A percentile compares a stretch with the other conserved stretches of the same genome.
Conservation (phyloP, 306 rosid species). For the Ochetophila trinervis region DNA sequence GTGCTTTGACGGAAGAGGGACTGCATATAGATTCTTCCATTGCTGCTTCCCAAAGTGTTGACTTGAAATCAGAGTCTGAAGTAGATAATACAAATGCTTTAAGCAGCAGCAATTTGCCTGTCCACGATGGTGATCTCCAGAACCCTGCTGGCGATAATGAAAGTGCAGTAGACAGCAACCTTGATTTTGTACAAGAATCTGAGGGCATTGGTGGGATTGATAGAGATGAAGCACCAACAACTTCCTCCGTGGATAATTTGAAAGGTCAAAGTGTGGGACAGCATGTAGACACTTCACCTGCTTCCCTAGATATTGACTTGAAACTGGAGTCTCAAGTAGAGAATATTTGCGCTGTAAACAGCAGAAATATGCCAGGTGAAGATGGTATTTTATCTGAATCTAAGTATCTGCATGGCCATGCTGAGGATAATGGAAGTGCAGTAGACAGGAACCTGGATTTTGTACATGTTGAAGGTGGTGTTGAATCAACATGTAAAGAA, state of each 20-base stretch:
- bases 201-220: no score
- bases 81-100: constrained; percentile 22
- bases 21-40: background rate
- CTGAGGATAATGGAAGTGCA: constrained; percentile 15
- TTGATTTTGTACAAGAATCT: background rate
- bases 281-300: background rate
- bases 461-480: constrained; percentile 20
- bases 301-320: constrained; percentile 10
- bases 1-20: background rate
- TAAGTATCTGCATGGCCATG: constrained; percentile 4
- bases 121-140: constrained; percentile 16
- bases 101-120: constrained; percentile 17
- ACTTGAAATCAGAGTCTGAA: constrained; percentile 28
- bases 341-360: constrained; percentile 17
- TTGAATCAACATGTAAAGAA: constrained; percentile 10
- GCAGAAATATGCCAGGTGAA: constrained; percentile 15
- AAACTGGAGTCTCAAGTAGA: constrained; percentile 19
- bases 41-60: constrained; percentile 12
- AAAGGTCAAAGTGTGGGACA: background rate
- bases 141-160: constrained; percentile 11
- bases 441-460: constrained; percentile 7
- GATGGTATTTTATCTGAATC: constrained; percentile 24
- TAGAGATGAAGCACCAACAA: background rate
- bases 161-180: constrained; percentile 15
- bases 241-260: background rate